Base-by-base conservation (phyloP, 106 monocot species). In the Xerophyta viscosa region DNA sequence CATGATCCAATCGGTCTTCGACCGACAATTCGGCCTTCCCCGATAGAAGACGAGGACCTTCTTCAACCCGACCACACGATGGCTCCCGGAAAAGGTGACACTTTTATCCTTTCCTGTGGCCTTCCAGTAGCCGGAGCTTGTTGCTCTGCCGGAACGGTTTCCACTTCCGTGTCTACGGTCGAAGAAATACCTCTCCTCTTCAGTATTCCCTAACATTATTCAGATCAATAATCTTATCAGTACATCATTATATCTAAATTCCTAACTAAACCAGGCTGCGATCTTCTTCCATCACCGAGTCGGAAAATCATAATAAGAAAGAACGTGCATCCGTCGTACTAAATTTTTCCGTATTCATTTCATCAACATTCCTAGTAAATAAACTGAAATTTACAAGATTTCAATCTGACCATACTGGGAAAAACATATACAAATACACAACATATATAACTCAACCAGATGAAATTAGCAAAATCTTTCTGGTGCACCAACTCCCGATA, bases 101-200 rank as follows among this genome's bases (percentile, higher is more conserved):
- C 24, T 24, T 55, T 37, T 69, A 6, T 66, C 71, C 33, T 64
- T 73, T 21, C 84, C 79, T 1, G 47, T 63, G 17, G 60, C 70
- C 63, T 83, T 83, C 83, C 83, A 83, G 51, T 71, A 78, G 17
- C 84, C 83, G 18, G 69, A 67, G 12, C 33, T 46, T 26, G 79
- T 52, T 10, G 60, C 63, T 53, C 71, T 39, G 18, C 31, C 52
- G 5, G 65, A 31, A 28, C 57, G 19, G 24, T 7, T 56, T 6
- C 58, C 48, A 15, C 43, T 50, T 3, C 48, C 30, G 25, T 52
- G 39, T 4, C 67, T 76, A 3, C 57, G 52, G 27, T 43, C 58
- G 66, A 86, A 86, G 54, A 86, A 86, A 31, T 80, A 86, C 56
- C 59, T 66, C 31, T 80, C 80, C 29, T 56, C 65, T 30, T 79